Percentiles rank a stretch among this genome's conserved stretches.
phyloP scores from a whole-genome alignment of 169 alveolate species.

The Plasmodium cynomolgi region DNA sequence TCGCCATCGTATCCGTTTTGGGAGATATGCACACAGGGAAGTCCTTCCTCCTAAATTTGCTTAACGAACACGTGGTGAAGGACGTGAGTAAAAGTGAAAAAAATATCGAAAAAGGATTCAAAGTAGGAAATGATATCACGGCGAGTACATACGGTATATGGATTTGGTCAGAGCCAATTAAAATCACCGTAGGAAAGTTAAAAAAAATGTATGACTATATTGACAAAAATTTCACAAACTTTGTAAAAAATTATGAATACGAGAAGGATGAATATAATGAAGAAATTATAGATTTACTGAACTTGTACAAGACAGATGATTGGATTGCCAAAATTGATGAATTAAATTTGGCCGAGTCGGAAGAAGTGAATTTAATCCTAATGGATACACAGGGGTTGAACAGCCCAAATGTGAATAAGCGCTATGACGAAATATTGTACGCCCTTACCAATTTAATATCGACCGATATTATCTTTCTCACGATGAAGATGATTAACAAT shows the following conservation, averaged over 20 bases:
- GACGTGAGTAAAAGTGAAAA: conserved; percentile 62
- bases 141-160: conserved; percentile 85
- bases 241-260: conserved; percentile 72
- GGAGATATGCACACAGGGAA: conserved; percentile 88
- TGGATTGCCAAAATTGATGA: conserved; percentile 57
- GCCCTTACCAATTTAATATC: conserved; percentile 80
- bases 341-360: conserved; percentile 33
- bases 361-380: conserved; percentile 81
- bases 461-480: conserved; percentile 81
- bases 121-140: conserved; percentile 75
- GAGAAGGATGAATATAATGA: conserved; percentile 75
- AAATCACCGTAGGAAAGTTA: conserved; percentile 62
- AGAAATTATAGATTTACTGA: conserved; percentile 65
- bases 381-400: conserved; percentile 85
- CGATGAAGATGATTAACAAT: conserved; percentile 79
- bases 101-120: conserved; percentile 77
- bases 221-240: conserved; percentile 23
- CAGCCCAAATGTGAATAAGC: conserved; percentile 77
- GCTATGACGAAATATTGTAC: conserved; percentile 84
- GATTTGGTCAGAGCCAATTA: conserved; percentile 84
- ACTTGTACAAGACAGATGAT: conserved; percentile 58
- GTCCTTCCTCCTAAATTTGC: conserved; percentile 81
- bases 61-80: conserved; percentile 79
- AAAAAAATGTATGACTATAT: conserved; percentile 68
- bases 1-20: conserved; percentile 85